Base-by-base conservation (phyloP, 148 eudicot genomes). In the Nepenthes gracilis region DNA sequence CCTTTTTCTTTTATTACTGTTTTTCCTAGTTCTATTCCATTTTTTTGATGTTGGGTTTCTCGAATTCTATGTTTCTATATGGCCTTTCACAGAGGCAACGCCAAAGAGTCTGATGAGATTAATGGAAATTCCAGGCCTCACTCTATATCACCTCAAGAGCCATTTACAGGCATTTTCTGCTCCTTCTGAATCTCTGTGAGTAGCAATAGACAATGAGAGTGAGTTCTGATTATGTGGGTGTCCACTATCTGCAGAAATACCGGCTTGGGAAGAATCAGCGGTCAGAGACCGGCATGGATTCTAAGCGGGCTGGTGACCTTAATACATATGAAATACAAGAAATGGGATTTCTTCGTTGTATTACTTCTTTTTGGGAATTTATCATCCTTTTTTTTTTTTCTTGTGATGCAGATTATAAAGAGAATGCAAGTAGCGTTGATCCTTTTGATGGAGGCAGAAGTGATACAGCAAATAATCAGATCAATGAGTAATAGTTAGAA, bases 111-210 rank as follows among this genome's bases (percentile, higher is more conserved):
- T 91, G 73, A 85, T 85, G 93, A 80, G 85, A 64, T 57, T 80
- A 60, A 83, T 91, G 90, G 85, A 78, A 38, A 85, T 91, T 72
- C 85, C 77, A 51, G 96, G 96, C 53, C 83, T 91, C 8, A 87
- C 96, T 62, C 75, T 91, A 69, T 91, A 85, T 66, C 97, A 91
- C 66, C 74, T 91, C 15, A 91, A 91, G 74, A 87, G 93, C 78
- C 97, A 91, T 77, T 83, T 91, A 71, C 96, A 87, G 87, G 96
- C 52, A 73, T 67, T 47, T 65, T 48, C 55, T 60, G 36, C 53
- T 43, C 47, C 33, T 58, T 12, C 47, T 14, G 2, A 6, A 15
- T 63, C 15, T 55, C 49, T 49, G n/a, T 63, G 11, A 36, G 2
- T 33, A 11, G 53, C 15, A 11, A 12, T 11, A 10, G 2, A 11